A percentile compares a stretch with the other conserved stretches of the same genome.
Evolutionary conservation across 768 basidiomycete genomes (phyloP).

Genomic region (Amylocystis lapponica): DNA sequence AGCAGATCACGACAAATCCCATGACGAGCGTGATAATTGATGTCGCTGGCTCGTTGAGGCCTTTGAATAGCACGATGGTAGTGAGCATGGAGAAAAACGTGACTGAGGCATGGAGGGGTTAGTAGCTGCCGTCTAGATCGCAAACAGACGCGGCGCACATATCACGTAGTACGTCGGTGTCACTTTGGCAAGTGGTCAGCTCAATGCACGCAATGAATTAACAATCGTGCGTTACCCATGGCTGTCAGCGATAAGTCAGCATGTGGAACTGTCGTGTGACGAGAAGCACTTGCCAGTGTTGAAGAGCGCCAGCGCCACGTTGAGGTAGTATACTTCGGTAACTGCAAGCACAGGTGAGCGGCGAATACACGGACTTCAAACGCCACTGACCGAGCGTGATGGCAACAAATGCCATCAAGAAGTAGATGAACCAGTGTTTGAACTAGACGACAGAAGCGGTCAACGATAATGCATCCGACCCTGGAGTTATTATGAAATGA

Average conservation of each 20-base stretch:
- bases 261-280: too few species aligned
- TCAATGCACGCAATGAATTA: slow-evolving; percentile 14
- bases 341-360: slow-evolving; percentile 36
- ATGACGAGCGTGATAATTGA: slow-evolving; percentile 89
- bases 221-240: slow-evolving; percentile 46
- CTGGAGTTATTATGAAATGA: too few species aligned
- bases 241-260: slow-evolving; percentile 35
- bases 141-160: slow-evolving; percentile 40
- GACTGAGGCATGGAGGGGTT: slow-evolving; percentile 37
- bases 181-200: too few species aligned
- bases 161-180: slow-evolving; percentile 87
- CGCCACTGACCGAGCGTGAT: slow-evolving; percentile 69
- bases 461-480: too few species aligned
- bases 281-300: slow-evolving; percentile 63
- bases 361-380: neutral
- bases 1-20: slow-evolving; percentile 86
- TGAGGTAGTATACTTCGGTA: slow-evolving; percentile 91
- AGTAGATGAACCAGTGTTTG: slow-evolving; percentile 89
- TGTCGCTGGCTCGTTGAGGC: slow-evolving; percentile 67
- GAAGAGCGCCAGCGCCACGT: slow-evolving; percentile 92
- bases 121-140: neutral
- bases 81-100: slow-evolving; percentile 84
- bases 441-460: slow-evolving; percentile 51
- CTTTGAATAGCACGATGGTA: slow-evolving; percentile 84
- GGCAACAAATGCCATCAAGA: slow-evolving; percentile 76